Percentiles rank a stretch among this genome's conserved stretches.
phyloP scores from a whole-genome alignment of 1,284 basidiomycete species.

The Malassezia dermatis region DNA sequence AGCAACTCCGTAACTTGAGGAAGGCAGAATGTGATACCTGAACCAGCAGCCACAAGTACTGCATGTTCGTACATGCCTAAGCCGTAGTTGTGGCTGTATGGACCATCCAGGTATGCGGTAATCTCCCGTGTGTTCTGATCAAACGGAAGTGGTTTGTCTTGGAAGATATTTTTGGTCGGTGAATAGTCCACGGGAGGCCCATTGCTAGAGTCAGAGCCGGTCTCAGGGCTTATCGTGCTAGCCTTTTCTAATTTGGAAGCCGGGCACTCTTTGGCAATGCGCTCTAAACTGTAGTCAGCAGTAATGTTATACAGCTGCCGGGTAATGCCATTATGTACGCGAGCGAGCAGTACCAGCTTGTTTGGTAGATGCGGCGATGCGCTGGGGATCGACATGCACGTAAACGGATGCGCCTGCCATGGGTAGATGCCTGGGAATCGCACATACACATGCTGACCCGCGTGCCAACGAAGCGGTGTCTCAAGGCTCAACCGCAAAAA shows the following conservation, averaged over 20 bases:
- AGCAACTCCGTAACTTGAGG: not conserved
- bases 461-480: constrained; percentile 31
- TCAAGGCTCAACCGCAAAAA: constrained; percentile 16
- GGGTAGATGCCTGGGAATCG: constrained; percentile 31
- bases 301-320: not conserved
- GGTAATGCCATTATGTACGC: not conserved
- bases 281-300: not conserved
- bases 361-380: not conserved
- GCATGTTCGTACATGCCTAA: constrained; percentile 17
- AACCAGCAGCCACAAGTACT: constrained; percentile 27
- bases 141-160: constrained; percentile 13
- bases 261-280: not conserved
- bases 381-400: constrained; percentile 31
- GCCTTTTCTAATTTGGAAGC: not conserved
- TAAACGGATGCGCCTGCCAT: constrained; percentile 34
- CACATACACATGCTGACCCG: constrained; percentile 38
- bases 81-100: constrained; percentile 26
- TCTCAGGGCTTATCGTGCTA: not conserved
- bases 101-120: constrained; percentile 23
- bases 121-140: not conserved
- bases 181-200: not conserved
- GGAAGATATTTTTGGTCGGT: not conserved
- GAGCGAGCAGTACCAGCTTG: not conserved
- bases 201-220: not conserved
- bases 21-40: constrained; percentile 25